A percentile compares a stretch with the other conserved stretches of the same genome.
Evolutionary conservation across 176 grass and related monocot species (phyloP).

Genomic region (Oryza rufipogon): DNA sequence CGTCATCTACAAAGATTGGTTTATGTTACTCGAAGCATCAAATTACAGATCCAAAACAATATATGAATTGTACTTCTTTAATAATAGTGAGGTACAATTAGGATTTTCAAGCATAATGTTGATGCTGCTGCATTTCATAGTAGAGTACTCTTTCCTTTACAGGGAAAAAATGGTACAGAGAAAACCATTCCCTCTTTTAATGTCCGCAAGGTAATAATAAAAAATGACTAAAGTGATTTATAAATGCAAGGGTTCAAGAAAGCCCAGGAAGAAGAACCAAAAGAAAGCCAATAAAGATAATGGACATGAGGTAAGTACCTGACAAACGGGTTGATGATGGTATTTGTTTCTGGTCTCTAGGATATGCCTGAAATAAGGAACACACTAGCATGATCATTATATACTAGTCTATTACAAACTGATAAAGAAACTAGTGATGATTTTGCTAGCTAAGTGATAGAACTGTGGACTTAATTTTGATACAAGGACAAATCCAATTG

Average conservation of each 20-base stretch:
- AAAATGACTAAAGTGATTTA: not conserved
- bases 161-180: not conserved
- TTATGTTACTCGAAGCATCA: slow-evolving; percentile 33
- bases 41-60: slow-evolving; percentile 3
- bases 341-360: slow-evolving; percentile 59
- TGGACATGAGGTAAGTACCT: slow-evolving; percentile 50
- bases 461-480: slow-evolving; percentile 21
- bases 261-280: not conserved
- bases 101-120: slow-evolving; percentile 4
- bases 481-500: not conserved
- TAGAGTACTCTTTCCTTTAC: not conserved
- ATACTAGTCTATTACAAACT: not conserved
- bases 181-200: slow-evolving; percentile 20
- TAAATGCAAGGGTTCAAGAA: slow-evolving; percentile 24
- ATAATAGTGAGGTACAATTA: not conserved
- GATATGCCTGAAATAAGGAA: slow-evolving; percentile 56
- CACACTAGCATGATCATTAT: slow-evolving; percentile 21
- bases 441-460: not conserved
- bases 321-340: slow-evolving; percentile 44
- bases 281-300: not conserved
- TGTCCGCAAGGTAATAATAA: not conserved
- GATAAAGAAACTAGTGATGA: slow-evolving; percentile 4
- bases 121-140: not conserved
- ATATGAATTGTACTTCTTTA: slow-evolving; percentile 10
- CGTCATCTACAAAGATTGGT: slow-evolving; percentile 66